phyloP scores from a whole-genome alignment of 768 basidiomycete genomes.

The Amanita rimosa region DNA sequence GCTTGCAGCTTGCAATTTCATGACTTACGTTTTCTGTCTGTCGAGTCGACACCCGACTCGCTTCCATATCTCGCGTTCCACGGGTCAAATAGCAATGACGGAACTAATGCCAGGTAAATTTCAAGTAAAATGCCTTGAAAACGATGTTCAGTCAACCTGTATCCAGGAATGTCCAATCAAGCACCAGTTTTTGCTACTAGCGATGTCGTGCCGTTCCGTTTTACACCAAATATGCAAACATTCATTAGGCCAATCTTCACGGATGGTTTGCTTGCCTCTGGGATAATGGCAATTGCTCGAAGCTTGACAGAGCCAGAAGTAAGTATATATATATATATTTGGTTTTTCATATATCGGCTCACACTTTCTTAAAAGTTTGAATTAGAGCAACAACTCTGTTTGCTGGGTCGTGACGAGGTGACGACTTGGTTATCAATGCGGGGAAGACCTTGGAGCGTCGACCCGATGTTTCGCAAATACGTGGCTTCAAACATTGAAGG shows the following conservation, averaged over 20 bases:
- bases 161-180: constrained; percentile 28
- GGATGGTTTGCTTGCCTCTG: constrained; percentile 80
- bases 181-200: constrained; percentile 60
- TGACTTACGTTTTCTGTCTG: constrained; percentile 81
- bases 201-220: constrained; percentile 92
- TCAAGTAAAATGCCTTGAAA: not conserved
- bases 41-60: constrained; percentile 75
- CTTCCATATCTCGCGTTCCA: constrained; percentile 83
- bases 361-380: constrained; percentile 50
- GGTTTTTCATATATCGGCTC: not conserved
- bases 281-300: constrained; percentile 85
- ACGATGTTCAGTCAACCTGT: not conserved
- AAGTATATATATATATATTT: constrained; percentile 13
- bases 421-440: constrained; percentile 59
- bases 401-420: constrained; percentile 92
- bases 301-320: constrained; percentile 91
- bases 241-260: constrained; percentile 84
- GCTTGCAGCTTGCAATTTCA: constrained; percentile 79
- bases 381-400: constrained; percentile 81
- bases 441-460: constrained; percentile 44
- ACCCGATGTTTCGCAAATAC: constrained; percentile 42
- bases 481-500: constrained; percentile 51
- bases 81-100: constrained; percentile 86
- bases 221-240: constrained; percentile 92
- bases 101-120: constrained; percentile 75